Evolutionary conservation across 768 basidiomycete species (phyloP), one percentile per base, ranked within the genome.

Genomic region (Macrolepiota albuminosa): DNA sequence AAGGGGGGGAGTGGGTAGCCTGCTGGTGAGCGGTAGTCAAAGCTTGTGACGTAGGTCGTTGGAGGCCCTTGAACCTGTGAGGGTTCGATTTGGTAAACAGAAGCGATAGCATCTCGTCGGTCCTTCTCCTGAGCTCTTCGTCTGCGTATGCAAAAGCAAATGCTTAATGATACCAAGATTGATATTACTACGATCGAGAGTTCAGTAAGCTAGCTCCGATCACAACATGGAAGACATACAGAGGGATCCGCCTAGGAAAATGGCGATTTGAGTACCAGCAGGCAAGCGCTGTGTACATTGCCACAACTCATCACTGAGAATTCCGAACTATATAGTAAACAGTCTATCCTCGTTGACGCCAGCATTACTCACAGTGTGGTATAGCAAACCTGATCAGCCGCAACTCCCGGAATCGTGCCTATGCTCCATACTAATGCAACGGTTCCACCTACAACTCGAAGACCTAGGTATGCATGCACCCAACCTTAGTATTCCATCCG

Each of bases 41-140:
- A 64, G 43, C 64, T 66, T 6, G 62, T 62, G 49, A 61, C 51
- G 26, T 63, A 61, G 5, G 66, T 63, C 18, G 65, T 61, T 45
- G 64, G 61, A 29, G 67, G 67, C 2, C 64, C 65, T 21, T 66
- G 61, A 9, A 68, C 62, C 48, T 66, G 67, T 6, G 62, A 60
- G 7, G 67, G 58, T 14, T 68, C 67, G 9, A 66, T 63, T 34
- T 68, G 63, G 47, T 68, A 66, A 42, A 68, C 65, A 24, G 59
- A 47, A 26, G 63, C 63, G 26, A 64, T 64, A 31, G 63, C 63
- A 11, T 58, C 63, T 54, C 59, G 60, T 33, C 58, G 58, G 4
- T 59, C 53, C 40, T 58, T 51, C 42, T 60, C 56, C 33, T 53
- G 60, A 21, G 48, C 14, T 34, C 62, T 61, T 42, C 64, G 57